phyloP scores from a whole-genome alignment of 1,284 basidiomycete species.

The Ceratobasidium sp. region DNA sequence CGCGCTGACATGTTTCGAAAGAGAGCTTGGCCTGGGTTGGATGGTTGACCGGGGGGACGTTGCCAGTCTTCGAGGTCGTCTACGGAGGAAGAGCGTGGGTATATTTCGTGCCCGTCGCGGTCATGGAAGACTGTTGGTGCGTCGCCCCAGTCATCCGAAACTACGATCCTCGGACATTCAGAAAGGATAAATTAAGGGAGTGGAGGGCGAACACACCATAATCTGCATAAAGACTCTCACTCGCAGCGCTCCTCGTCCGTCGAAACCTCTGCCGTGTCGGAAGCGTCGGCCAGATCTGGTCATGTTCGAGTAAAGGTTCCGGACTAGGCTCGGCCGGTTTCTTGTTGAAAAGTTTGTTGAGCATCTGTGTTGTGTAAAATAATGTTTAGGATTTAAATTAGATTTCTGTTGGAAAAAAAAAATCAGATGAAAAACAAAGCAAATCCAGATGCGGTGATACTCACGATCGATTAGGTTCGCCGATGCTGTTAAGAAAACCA shows the following conservation, averaged over 20 bases:
- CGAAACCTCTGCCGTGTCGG: slow-evolving; percentile 26
- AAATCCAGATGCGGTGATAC: not conserved
- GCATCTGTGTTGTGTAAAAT: not conserved
- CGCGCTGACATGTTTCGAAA: slow-evolving; percentile 18
- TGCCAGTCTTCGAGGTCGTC: slow-evolving; percentile 41
- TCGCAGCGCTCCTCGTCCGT: slow-evolving; percentile 34
- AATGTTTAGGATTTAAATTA: not conserved
- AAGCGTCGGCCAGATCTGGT: slow-evolving; percentile 6
- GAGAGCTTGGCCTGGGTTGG: slow-evolving; percentile 3
- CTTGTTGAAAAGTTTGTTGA: slow-evolving; percentile 25
- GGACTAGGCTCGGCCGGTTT: not conserved
- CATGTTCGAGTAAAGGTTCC: slow-evolving; percentile 11
- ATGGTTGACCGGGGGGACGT: not conserved
- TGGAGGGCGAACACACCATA: slow-evolving; percentile 8
- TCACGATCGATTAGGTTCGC: not conserved
- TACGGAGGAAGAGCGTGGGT: slow-evolving; percentile 2
- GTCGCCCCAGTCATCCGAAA: slow-evolving; percentile 42
- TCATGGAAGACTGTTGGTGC: slow-evolving; percentile 38
- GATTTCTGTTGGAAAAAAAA: not conserved
- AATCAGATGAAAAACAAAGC: slow-evolving; percentile 12
- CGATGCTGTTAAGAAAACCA: not conserved
- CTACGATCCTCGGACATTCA: not conserved
- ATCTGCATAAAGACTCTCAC: slow-evolving; percentile 43
- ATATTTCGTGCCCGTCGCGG: slow-evolving; percentile 23
- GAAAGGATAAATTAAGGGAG: too few species aligned